Evolutionary conservation across 768 basidiomycete genomes (phyloP).

Genomic region (Tylopilus balloui): DNA sequence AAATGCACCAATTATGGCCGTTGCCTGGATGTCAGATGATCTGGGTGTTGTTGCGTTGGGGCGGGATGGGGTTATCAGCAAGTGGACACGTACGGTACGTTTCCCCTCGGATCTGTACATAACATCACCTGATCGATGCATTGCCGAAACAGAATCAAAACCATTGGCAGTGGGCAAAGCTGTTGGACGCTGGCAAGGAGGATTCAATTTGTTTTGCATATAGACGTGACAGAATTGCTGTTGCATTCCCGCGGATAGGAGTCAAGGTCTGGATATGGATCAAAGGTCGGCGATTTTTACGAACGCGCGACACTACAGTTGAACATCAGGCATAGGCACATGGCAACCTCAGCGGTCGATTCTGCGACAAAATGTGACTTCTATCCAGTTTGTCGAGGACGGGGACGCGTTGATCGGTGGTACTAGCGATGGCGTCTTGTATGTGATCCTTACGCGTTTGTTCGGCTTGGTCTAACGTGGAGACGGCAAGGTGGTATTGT

Average conservation of each 20-base stretch:
- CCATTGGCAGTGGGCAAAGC: slow-evolving; percentile 53
- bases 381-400: slow-evolving; percentile 58
- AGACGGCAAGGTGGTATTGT: slow-evolving; percentile 54
- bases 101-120: background rate
- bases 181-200: slow-evolving; percentile 48
- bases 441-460: slow-evolving; percentile 19
- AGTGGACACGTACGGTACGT: slow-evolving; percentile 56
- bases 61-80: slow-evolving; percentile 53
- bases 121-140: background rate
- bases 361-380: slow-evolving; percentile 57
- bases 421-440: slow-evolving; percentile 68
- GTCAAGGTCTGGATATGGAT: slow-evolving; percentile 64
- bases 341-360: slow-evolving; percentile 67
- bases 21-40: slow-evolving; percentile 59
- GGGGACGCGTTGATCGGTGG: slow-evolving; percentile 64
- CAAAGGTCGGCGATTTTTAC: slow-evolving; percentile 39
- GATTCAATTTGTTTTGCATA: slow-evolving; percentile 52
- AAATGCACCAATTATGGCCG: slow-evolving; percentile 43
- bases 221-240: slow-evolving; percentile 53
- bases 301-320: background rate
- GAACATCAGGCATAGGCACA: slow-evolving; percentile 37
- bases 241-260: slow-evolving; percentile 53
- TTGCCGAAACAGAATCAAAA: slow-evolving; percentile 36
- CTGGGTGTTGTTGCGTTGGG: slow-evolving; percentile 53
- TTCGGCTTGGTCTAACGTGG: slow-evolving; percentile 8